Evolutionary conservation across 139 green algal genomes (phyloP).

Genomic region (Chlamydomonas applanata): DNA sequence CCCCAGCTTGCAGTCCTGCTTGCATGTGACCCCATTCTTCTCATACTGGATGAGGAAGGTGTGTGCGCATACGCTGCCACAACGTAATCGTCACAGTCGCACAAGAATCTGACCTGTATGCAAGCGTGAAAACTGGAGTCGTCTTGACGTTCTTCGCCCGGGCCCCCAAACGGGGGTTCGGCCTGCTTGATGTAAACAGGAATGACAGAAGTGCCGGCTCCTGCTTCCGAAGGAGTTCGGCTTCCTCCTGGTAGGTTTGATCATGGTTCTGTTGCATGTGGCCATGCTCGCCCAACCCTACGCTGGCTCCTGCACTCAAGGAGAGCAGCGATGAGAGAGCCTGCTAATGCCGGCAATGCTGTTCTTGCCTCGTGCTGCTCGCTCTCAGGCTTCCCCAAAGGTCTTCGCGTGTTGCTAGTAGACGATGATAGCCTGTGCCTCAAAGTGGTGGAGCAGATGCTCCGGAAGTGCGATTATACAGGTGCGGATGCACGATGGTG

Average conservation of each 20-base stretch:
- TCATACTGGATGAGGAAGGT: no score
- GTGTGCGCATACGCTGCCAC: no score
- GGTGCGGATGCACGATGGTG: conserved; percentile 49
- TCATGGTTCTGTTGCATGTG: neutral
- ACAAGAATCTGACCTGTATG: neutral
- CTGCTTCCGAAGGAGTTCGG: neutral
- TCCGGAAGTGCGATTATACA: conserved; percentile 81
- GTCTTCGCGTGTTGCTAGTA: conserved; percentile 84
- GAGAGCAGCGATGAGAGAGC: conserved; percentile 4
- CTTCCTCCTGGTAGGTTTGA: neutral
- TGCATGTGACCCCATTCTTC: no score
- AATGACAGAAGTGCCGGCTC: neutral
- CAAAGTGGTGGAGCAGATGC: conserved; percentile 90
- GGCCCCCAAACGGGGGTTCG: no score
- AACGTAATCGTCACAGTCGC: no score
- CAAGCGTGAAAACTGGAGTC: neutral
- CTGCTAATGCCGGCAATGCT: neutral
- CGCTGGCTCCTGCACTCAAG: neutral
- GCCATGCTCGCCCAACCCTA: neutral
- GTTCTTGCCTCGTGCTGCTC: no score
- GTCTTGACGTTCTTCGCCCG: neutral
- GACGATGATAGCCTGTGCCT: conserved; percentile 93
- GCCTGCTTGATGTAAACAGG: neutral
- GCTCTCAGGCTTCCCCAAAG: conserved; percentile 42
- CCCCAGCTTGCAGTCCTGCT: no score